Percentiles rank a stretch among this genome's conserved stretches.
These are phyloP conservation scores for Sextonia rubra DNA, from an alignment of 164 flowering plant species.

Conservation along the genomic window DNA sequence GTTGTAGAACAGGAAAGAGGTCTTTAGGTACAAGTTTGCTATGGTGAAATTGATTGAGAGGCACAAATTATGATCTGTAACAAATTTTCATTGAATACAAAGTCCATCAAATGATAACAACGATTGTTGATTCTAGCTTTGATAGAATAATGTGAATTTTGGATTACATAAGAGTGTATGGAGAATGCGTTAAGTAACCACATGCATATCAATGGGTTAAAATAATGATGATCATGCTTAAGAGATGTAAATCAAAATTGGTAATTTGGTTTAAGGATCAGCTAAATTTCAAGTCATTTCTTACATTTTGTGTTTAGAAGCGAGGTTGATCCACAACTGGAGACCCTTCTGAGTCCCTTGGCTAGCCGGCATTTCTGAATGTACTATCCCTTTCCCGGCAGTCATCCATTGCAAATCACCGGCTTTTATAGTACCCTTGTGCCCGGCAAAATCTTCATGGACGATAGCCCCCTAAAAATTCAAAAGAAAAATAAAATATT, in stretches of 20 bases:
- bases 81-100: too few relatives aligned
- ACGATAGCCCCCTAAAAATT: constrained; percentile 40
- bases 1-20: too few relatives aligned
- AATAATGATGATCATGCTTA: not conserved
- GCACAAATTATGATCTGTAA: too few relatives aligned
- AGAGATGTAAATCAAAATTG: not conserved
- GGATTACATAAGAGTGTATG: too few relatives aligned
- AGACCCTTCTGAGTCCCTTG: constrained; percentile 69
- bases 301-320: constrained; percentile 79
- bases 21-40: too few relatives aligned
- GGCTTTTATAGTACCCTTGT: constrained; percentile 64
- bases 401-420: constrained; percentile 96
- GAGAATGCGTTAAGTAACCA: too few relatives aligned
- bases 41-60: too few relatives aligned
- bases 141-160: too few relatives aligned
- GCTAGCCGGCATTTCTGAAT: constrained; percentile 82
- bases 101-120: too few relatives aligned
- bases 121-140: too few relatives aligned
- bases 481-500: too few relatives aligned
- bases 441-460: constrained; percentile 80
- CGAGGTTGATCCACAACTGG: constrained; percentile 88
- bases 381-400: constrained; percentile 87
- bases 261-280: not conserved
- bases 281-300: not conserved
- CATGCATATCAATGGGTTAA: too few relatives aligned